Percentiles rank a stretch among this genome's conserved stretches.
Evolutionary conservation across 73 alveolate species (phyloP).

Genomic region (Symbiodinium natans): DNA sequence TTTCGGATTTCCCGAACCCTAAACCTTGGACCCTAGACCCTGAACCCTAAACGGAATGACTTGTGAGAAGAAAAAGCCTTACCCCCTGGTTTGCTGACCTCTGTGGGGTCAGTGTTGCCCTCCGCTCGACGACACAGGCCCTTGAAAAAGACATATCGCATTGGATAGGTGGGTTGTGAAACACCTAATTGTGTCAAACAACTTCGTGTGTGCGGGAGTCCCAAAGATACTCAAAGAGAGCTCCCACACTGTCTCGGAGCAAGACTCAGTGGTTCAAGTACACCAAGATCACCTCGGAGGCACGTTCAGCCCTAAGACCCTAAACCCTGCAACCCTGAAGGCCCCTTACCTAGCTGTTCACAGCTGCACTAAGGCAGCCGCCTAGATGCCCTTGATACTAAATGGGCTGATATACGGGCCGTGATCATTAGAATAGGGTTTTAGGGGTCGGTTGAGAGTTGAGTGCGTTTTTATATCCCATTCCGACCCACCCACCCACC

Average conservation of each 20-base stretch:
- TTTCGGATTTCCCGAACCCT: too few species aligned
- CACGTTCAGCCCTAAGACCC: neutral
- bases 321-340: too few species aligned
- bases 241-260: neutral
- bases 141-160: constrained; percentile 20
- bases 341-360: too few species aligned
- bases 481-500: neutral
- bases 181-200: neutral
- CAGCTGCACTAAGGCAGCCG: too few species aligned
- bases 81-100: neutral
- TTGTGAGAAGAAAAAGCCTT: neutral
- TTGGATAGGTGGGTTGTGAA: constrained; percentile 12
- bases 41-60: too few species aligned
- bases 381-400: too few species aligned
- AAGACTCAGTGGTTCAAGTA: constrained; percentile 1
- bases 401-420: too few species aligned
- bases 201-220: neutral
- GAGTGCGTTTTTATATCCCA: neutral
- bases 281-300: neutral
- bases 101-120: neutral
- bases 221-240: neutral
- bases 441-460: too few species aligned
- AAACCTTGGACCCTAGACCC: too few species aligned
- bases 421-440: too few species aligned
- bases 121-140: constrained; percentile 21